Conservation (phyloP, 169 alveolate species). For the Eimeria maxima region DNA sequence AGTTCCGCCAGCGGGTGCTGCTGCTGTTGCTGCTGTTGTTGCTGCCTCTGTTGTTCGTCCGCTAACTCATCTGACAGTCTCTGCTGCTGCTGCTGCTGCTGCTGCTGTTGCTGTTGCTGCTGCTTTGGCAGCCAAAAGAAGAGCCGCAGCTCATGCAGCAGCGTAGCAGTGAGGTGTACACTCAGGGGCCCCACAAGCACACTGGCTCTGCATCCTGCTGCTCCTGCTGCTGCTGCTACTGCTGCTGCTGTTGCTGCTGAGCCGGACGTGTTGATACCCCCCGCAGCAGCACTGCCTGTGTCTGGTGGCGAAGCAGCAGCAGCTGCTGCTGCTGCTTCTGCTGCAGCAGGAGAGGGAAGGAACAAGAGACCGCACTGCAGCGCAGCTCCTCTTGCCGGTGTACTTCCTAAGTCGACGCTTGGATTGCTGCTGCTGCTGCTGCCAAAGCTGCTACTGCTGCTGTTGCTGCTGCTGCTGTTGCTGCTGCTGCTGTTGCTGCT, state of each 20-base stretch:
- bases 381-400: conserved; percentile 65
- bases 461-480: background rate
- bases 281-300: conserved; percentile 1
- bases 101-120: conserved; percentile 72
- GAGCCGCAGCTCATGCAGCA: conserved; percentile 57
- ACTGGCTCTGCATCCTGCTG: conserved; percentile 58
- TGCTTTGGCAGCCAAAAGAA: conserved; percentile 54
- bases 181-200: conserved; percentile 49
- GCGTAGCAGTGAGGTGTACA: conserved; percentile 40
- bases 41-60: conserved; percentile 18
- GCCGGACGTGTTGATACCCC: background rate
- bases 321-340: background rate
- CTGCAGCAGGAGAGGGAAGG: conserved; percentile 45
- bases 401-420: background rate
- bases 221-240: conserved; percentile 70
- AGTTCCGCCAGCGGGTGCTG: conserved; percentile 7
- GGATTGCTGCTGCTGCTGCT: conserved; percentile 61
- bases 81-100: conserved; percentile 50
- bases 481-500: background rate
- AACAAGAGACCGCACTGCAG: conserved; percentile 55
- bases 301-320: conserved; percentile 37
- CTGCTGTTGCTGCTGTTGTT: conserved; percentile 28
- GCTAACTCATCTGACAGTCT: background rate
- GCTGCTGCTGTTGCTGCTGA: conserved; percentile 61
- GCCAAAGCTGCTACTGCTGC: background rate